Evolutionary conservation across 768 basidiomycete species (phyloP), one percentile per base, ranked within the genome.

Genomic region (Amanita brunnescens): DNA sequence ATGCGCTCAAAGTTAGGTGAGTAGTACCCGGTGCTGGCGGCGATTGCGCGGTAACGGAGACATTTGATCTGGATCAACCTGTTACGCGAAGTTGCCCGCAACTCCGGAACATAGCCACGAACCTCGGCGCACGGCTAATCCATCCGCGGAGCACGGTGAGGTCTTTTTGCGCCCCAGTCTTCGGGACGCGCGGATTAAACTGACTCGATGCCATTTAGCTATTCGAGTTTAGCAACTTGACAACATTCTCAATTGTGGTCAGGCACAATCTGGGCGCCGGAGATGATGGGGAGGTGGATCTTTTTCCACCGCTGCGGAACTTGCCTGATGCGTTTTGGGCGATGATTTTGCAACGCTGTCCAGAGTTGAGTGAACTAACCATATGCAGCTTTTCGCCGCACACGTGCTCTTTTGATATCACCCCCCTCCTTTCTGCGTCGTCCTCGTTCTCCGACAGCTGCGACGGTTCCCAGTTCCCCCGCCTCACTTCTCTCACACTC

Each of bases 331-430:
- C 59, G 2, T 69, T 77, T 41, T 77, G 76, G 75, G 66, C 70
- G 34, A 77, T 78, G 77, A 62, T 78, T 30, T 57, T 72, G 6
- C 55, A 65, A 14, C 71, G 68, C 26, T 75, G 73, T 55, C 74
- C 75, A 0, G 63, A 75, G 39, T 67, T 78, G n/a, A 66, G 72
- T 55, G 75, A 76, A 53, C 69, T 78, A 35, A 68, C 70, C 6
- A 68, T 78, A 21, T 75, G 74, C 58, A 73, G 72, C 48, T 77
- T 77, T 58, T 77, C 77, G 14, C 68, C 75, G 13, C 70, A 70
- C 1, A 62, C 69, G 10, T 71, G 73, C n/a, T 57, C 72, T 6
- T 71, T 78, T 51, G 66, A 72, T 35, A 39, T 53, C 24, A 34
- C 44, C 6, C 44, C 46, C 14, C 33, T 47, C 5, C 37, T 46